Conservation (phyloP, 495 filamentous ascomycete genomes). For the Daldinia childiae region DNA sequence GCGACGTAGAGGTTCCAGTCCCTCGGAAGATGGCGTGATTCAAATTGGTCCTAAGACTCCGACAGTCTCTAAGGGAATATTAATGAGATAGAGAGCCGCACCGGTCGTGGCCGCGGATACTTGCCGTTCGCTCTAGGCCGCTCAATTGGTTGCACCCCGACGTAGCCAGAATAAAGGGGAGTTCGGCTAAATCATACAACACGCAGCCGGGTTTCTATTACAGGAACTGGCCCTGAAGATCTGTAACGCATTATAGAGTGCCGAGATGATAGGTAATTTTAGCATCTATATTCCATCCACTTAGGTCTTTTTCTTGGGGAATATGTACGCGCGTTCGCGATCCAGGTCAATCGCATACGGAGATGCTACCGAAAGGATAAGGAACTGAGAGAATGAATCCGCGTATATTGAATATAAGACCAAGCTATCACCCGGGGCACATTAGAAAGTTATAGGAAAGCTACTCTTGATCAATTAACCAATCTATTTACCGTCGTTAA, state of each 20-base stretch:
- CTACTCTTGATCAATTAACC: not conserved
- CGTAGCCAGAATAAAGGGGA: constrained; percentile 32
- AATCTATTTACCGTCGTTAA: not conserved
- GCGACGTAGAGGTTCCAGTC: constrained; percentile 6
- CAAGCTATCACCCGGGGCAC: not conserved
- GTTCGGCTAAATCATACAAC: constrained; percentile 38
- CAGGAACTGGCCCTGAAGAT: constrained; percentile 32
- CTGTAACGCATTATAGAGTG: constrained; percentile 20
- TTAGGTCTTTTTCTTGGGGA: constrained; percentile 14
- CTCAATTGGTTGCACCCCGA: constrained; percentile 31
- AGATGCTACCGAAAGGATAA: constrained; percentile 4
- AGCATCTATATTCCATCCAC: constrained; percentile 20
- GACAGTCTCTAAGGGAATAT: constrained; percentile 17
- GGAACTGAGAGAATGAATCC: not conserved
- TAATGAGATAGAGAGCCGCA: constrained; percentile 23
- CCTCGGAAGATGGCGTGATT: constrained; percentile 36
- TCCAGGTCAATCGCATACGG: constrained; percentile 11
- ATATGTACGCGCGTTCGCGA: constrained; percentile 28
- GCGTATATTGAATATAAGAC: constrained; percentile 5
- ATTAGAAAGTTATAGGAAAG: not conserved
- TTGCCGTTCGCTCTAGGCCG: constrained; percentile 33
- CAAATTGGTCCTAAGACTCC: constrained; percentile 27
- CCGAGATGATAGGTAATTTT: constrained; percentile 20
- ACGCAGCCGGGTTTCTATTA: constrained; percentile 13
- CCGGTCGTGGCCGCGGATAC: constrained; percentile 20